A percentile compares a stretch with the other conserved stretches of the same genome.
phyloP scores from a whole-genome alignment of 441 rosid genomes.

The Biscutella laevigata region DNA sequence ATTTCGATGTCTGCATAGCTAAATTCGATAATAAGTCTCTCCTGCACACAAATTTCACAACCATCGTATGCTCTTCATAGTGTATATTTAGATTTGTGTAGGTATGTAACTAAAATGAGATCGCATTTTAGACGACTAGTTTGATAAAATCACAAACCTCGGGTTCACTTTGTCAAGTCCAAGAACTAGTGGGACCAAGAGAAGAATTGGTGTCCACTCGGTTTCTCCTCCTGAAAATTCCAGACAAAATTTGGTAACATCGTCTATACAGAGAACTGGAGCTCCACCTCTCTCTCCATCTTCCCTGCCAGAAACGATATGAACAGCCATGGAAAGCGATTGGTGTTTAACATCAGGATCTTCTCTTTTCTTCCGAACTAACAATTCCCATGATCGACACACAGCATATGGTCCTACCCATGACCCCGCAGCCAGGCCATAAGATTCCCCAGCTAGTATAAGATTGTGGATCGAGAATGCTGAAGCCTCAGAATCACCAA shows the following conservation, averaged over 20 bases:
- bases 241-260: conserved; percentile 55
- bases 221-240: conserved; percentile 55
- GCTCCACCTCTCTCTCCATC: conserved; percentile 96
- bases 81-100: too few species aligned
- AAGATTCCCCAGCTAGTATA: conserved; percentile 57
- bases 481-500: conserved; percentile 66
- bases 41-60: too few species aligned
- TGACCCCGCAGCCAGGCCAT: conserved; percentile 94
- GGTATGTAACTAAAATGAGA: too few species aligned
- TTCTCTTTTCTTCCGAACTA: conserved; percentile 43
- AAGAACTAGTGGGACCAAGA: conserved; percentile 92
- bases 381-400: conserved; percentile 79
- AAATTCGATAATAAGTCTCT: too few species aligned
- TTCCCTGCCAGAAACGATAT: conserved; percentile 84
- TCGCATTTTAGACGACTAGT: too few species aligned
- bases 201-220: conserved; percentile 73
- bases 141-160: conserved; percentile 56
- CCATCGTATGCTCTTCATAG: too few species aligned
- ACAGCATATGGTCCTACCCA: conserved; percentile 96
- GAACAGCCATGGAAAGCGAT: conserved; percentile 72
- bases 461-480: conserved; percentile 88
- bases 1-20: too few species aligned
- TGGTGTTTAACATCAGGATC: conserved; percentile 28
- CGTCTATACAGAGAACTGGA: conserved; percentile 76
- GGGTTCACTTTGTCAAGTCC: conserved; percentile 84